These are phyloP conservation scores for Grigorovia humatica DNA, from an alignment of 805 yeast species.

Conservation along the genomic window DNA sequence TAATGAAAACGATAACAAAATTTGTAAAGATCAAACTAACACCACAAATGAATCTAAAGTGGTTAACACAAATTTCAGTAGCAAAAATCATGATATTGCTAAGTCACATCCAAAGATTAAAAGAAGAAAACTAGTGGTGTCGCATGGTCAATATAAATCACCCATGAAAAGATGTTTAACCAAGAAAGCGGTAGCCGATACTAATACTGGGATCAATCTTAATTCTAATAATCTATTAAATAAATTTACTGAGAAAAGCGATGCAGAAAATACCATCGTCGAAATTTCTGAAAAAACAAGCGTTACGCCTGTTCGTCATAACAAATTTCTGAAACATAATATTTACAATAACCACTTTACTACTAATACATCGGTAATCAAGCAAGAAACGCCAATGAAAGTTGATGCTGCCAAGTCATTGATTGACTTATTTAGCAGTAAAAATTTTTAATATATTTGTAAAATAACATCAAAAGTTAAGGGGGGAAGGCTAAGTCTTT, in stretches of 20 bases:
- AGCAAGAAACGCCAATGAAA: slow-evolving; percentile 25
- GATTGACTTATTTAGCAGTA: slow-evolving; percentile 24
- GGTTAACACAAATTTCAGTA: not conserved
- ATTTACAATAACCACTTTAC: not conserved
- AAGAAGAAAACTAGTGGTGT: slow-evolving; percentile 20
- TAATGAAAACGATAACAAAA: not conserved
- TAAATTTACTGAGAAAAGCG: not conserved
- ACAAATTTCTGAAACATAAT: not conserved
- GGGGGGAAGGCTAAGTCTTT: no score
- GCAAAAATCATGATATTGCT: not conserved
- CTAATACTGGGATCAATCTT: not conserved
- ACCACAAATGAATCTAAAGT: not conserved
- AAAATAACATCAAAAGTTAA: no score
- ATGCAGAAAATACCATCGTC: not conserved
- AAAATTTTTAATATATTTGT: not conserved
- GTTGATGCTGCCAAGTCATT: slow-evolving; percentile 29
- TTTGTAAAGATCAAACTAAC: not conserved
- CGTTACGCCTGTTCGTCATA: not conserved
- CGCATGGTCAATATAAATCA: slow-evolving; percentile 21
- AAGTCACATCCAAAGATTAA: not conserved
- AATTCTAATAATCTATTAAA: not conserved
- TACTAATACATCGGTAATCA: not conserved
- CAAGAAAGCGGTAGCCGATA: not conserved
- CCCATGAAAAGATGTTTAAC: slow-evolving; percentile 7
- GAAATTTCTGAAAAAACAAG: not conserved